Conservation (phyloP, 768 basidiomycete genomes). For the Leccinum obscurum region DNA sequence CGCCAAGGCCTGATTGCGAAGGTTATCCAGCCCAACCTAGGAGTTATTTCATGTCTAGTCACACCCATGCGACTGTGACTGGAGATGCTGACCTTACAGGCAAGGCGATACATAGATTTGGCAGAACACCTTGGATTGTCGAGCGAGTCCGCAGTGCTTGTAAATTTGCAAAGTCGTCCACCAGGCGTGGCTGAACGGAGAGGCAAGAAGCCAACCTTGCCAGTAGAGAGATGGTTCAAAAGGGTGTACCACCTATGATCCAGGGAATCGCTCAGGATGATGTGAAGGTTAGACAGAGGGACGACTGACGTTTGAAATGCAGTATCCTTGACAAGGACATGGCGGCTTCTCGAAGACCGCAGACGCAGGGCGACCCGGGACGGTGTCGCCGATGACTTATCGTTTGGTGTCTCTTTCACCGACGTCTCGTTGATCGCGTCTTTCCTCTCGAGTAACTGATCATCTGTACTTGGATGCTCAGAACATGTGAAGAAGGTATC, state of each 20-base stretch:
- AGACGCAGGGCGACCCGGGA: neutral
- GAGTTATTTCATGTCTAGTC: neutral
- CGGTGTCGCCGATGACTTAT: neutral
- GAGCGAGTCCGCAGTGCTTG: neutral
- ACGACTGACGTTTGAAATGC: neutral
- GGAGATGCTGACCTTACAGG: no score
- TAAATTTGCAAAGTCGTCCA: neutral
- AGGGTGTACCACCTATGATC: neutral
- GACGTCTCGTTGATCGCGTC: neutral
- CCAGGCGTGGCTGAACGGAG: no score
- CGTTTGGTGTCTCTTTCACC: neutral
- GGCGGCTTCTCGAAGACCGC: no score
- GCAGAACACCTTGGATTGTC: no score
- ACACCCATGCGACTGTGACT: neutral
- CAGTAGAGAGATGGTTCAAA: no score
- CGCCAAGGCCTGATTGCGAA: neutral
- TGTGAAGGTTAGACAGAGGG: neutral
- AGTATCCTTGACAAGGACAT: no score
- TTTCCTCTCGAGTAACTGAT: neutral
- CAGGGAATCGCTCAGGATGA: neutral
- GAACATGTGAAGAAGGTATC: neutral
- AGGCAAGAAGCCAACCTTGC: no score
- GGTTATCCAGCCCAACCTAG: neutral
- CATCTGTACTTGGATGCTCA: neutral
- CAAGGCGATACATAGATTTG: no score